phyloP scores from a whole-genome alignment of 2,329 filamentous ascomycete species.

The Hypoxylon sp. region DNA sequence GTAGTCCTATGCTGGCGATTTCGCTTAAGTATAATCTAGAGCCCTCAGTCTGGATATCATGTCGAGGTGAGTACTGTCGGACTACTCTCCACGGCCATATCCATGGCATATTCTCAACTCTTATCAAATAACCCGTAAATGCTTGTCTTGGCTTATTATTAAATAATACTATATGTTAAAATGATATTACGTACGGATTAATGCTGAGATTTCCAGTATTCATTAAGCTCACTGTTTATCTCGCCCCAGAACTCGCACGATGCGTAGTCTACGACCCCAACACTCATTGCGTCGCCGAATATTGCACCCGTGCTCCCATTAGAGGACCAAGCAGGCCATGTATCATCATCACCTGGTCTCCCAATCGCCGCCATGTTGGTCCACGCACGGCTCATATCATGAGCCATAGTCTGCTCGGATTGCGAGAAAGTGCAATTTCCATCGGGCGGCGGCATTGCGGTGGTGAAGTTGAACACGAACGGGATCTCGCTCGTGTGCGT shows the following conservation, averaged over 20 bases:
- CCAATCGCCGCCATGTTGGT: conserved; percentile 49
- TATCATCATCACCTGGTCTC: conserved; percentile 35
- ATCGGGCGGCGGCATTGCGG: conserved; percentile 43
- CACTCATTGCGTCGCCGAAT: conserved; percentile 30
- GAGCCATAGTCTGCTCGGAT: conserved; percentile 43
- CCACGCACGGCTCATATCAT: conserved; percentile 49
- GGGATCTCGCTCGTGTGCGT: conserved; percentile 53
- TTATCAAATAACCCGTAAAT: background rate
- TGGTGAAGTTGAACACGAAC: conserved; percentile 51
- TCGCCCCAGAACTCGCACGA: conserved; percentile 44
- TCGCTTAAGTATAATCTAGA: no score
- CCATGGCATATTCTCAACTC: no score
- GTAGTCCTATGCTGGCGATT: no score
- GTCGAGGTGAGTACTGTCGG: no score
- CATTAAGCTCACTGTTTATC: conserved; percentile 40
- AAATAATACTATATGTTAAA: background rate
- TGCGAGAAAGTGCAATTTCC: conserved; percentile 48
- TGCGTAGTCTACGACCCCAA: conserved; percentile 40
- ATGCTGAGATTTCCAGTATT: conserved; percentile 18
- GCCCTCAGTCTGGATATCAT: no score
- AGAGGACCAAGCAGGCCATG: conserved; percentile 42
- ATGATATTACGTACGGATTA: conserved; percentile 1
- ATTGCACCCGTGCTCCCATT: conserved; percentile 35
- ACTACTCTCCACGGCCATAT: no score
- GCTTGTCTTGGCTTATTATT: background rate